These are phyloP conservation scores for Fraxinus velutina DNA, from an alignment of 305 asterid species.

Conservation along the genomic window DNA sequence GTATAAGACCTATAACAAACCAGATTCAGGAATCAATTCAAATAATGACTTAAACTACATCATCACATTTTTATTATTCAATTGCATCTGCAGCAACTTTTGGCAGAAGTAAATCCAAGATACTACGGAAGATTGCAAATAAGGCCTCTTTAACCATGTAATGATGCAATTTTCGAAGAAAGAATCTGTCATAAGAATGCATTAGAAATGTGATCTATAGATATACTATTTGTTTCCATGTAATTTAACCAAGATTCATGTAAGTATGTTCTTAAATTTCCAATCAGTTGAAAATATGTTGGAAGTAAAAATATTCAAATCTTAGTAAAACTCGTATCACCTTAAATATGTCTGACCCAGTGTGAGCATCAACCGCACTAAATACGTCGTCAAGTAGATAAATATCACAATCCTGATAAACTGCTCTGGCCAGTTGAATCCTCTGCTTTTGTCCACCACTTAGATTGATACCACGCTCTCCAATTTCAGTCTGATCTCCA, in stretches of 20 bases:
- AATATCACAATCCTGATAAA: conserved; percentile 84
- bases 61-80: background rate
- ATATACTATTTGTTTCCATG: background rate
- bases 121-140: background rate
- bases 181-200: background rate
- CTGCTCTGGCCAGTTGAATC: conserved; percentile 94
- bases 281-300: background rate
- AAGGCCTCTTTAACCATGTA: background rate
- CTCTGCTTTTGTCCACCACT: conserved; percentile 98
- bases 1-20: background rate
- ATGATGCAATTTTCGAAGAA: background rate
- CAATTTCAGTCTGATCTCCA: conserved; percentile 97
- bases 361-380: conserved; percentile 97
- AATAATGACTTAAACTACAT: background rate
- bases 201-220: background rate
- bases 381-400: conserved; percentile 90
- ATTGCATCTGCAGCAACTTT: background rate
- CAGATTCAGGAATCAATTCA: background rate
- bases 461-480: conserved; percentile 95
- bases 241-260: background rate
- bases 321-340: conserved; percentile 27
- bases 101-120: background rate
- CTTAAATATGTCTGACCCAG: conserved; percentile 94
- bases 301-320: background rate
- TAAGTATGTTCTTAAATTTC: background rate